These are phyloP conservation scores for Trichoderma hamatum DNA, from an alignment of 2,329 filamentous ascomycete genomes.

Conservation along the genomic window DNA sequence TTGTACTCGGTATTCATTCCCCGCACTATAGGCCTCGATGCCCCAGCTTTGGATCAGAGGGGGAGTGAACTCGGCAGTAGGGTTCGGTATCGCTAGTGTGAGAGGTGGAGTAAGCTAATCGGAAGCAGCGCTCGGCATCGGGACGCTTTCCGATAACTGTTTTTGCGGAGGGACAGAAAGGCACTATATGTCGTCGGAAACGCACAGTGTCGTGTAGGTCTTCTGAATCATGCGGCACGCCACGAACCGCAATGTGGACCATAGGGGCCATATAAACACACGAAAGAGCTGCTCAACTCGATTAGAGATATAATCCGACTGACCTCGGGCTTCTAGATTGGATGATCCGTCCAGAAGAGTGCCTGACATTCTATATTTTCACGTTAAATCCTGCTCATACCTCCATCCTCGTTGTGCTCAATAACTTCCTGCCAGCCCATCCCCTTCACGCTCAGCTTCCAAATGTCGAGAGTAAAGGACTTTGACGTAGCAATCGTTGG, in stretches of 20 bases:
- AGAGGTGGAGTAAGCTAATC: neutral
- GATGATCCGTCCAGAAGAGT: neutral
- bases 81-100: neutral
- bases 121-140: neutral
- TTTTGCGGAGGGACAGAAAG: neutral
- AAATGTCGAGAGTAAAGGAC: neutral
- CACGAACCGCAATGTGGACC: neutral
- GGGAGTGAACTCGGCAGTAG: neutral
- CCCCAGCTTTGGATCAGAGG: no score
- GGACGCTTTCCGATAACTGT: neutral
- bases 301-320: neutral
- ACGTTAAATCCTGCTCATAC: neutral
- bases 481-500: slow-evolving; percentile 53
- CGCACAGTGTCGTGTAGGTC: neutral
- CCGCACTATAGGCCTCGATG: no score
- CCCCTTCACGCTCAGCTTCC: neutral
- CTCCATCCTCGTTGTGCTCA: neutral
- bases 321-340: neutral
- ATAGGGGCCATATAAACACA: neutral
- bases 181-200: neutral
- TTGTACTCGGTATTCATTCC: no score
- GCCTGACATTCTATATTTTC: neutral
- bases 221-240: neutral
- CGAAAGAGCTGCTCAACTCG: neutral
- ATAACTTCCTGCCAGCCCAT: neutral